Base-by-base conservation (phyloP, 1,139 yeast species). In the Protomyces macrosporus region DNA sequence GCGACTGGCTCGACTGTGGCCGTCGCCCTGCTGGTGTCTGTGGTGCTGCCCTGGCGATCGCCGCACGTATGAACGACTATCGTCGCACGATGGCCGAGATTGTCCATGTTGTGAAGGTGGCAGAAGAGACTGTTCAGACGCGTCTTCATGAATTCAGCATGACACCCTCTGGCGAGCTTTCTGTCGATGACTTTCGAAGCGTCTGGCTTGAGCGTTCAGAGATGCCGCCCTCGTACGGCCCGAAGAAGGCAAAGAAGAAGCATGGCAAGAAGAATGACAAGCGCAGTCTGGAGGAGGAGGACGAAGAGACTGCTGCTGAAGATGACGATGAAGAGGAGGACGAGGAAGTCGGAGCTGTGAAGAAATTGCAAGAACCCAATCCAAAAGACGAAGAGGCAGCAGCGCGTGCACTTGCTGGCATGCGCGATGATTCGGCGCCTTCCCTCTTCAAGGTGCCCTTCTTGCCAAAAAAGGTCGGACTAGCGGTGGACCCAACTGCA, bases 1-100 rank as follows among this genome's bases (percentile, higher is more conserved):
- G 85, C 59, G 98, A 93, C 73, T 93, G 98, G 97, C 88, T 93
- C 68, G 88, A 87, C 72, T 95, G 90, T 74, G 99, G 99, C 40
- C 82, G 99, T 73, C 81, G 98, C 67, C 98, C 98, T 0, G 98
- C 98, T 0, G 98, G 99, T 71, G 84, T 93, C 60, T 98, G 98
- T 0, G 99, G 98, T 36, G 98, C 98, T 0, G 90, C 98, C 75
- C 81, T 93, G 1, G 75, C 95, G 58, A 77, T 93, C 61, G 98
- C 99, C 0, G 93, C 97, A 3, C 82, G 98, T 75, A 93, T 93
- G 98, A 93, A 93, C 75, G 91, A 91, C 72, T 85, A 88, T 73
- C 82, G 97, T 71, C 81, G 98, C 71, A 87, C 96, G 3, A 97
- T 93, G 75, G 84, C 93, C 0, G 98, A 95, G 73, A 87, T 95